Percentiles rank a stretch among this genome's conserved stretches.
Conservation (phyloP, 1,284 basidiomycete genomes). For the Hypsizygus ulmarius region DNA sequence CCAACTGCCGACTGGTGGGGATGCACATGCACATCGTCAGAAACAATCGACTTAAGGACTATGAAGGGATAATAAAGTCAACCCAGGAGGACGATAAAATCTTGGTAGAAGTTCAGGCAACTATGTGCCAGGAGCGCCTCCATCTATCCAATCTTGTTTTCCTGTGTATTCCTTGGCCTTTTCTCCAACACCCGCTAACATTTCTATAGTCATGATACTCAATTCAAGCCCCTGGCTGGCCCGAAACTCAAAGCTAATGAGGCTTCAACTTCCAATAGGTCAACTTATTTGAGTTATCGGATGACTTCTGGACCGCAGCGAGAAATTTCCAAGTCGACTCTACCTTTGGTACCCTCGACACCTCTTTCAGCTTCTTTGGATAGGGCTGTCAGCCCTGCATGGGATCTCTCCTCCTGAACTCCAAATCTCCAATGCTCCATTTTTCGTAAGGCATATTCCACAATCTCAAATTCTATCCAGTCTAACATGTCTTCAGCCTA, state of each 20-base stretch:
- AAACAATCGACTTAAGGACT: neutral
- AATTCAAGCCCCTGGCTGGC: neutral
- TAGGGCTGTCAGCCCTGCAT: neutral
- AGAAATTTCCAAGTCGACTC: neutral
- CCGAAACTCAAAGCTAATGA: neutral
- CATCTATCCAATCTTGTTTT: neutral
- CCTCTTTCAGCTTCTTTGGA: neutral
- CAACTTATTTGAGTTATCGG: neutral
- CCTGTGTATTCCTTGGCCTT: neutral
- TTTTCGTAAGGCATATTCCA: neutral
- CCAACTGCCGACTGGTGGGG: constrained; percentile 1
- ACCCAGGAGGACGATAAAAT: neutral
- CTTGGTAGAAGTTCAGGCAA: constrained; percentile 2
- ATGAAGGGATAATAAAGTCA: constrained; percentile 5
- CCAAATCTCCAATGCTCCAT: neutral
- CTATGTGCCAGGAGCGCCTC: neutral
- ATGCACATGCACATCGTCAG: neutral
- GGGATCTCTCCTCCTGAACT: constrained; percentile 1
- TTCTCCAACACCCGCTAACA: neutral
- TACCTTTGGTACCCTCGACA: neutral
- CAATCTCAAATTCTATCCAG: neutral
- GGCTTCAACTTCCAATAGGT: neutral
- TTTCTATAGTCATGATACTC: neutral
- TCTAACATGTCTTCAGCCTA: neutral
- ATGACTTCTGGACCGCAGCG: neutral